Evolutionary conservation across 192 early-diverging fungal species (phyloP).

Genomic region (Polychytrium aggregatum): DNA sequence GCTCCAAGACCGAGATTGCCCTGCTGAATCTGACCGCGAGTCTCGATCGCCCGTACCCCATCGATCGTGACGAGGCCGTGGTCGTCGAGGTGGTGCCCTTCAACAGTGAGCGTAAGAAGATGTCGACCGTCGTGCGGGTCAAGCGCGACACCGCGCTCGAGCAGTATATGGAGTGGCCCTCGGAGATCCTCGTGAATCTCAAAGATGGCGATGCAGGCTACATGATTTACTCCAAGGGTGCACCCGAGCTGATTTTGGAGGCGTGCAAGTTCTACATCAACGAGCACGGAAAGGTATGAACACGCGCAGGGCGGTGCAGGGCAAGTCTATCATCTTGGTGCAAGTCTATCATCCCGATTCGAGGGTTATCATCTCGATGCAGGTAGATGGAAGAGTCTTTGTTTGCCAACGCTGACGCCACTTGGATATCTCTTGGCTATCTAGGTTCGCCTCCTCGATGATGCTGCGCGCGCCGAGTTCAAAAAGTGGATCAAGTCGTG

Average conservation of each 20-base stretch:
- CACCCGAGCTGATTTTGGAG: constrained; percentile 11
- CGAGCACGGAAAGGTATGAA: constrained; percentile 14
- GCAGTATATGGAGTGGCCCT: too few species aligned
- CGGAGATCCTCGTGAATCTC: too few species aligned
- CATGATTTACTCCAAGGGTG: constrained; percentile 88
- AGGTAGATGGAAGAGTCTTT: too few species aligned
- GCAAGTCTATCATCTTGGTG: too few species aligned
- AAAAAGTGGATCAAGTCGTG: constrained; percentile 53
- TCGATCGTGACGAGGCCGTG: constrained; percentile 50
- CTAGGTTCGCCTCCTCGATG: constrained; percentile 17
- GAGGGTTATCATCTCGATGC: too few species aligned
- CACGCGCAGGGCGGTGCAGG: too few species aligned
- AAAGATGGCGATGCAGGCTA: too few species aligned
- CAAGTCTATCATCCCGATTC: too few species aligned
- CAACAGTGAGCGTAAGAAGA: constrained; percentile 82
- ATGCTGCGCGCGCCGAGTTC: constrained; percentile 6
- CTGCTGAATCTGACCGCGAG: constrained; percentile 66
- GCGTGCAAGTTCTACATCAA: constrained; percentile 19
- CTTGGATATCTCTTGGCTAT: too few species aligned
- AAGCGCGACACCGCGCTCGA: constrained; percentile 21
- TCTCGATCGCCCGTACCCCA: constrained; percentile 49
- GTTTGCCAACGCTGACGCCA: too few species aligned
- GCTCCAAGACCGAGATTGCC: constrained; percentile 94
- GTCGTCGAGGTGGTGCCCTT: constrained; percentile 79
- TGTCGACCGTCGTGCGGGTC: constrained; percentile 72